A percentile compares a stretch with the other conserved stretches of the same genome.
Conservation (phyloP, 1,139 yeast genomes). For the Yamadazyma diospyri region DNA sequence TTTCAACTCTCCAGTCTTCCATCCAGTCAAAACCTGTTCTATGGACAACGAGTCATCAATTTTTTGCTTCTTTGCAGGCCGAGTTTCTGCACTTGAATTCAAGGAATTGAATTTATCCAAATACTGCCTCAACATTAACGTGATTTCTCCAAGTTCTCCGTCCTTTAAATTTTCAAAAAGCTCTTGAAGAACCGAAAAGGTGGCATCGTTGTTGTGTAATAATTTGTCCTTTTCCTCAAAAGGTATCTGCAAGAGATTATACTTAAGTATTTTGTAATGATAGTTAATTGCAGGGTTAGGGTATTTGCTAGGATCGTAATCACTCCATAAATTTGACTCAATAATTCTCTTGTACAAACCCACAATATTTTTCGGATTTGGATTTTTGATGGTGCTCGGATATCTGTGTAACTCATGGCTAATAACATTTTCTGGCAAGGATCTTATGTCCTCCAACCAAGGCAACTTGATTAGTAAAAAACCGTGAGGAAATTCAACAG, state of each 20-base stretch:
- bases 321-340: slow-evolving; percentile 16
- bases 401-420: slow-evolving; percentile 10
- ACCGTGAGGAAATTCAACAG: slow-evolving; percentile 51
- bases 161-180: slow-evolving; percentile 8
- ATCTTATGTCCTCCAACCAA: slow-evolving; percentile 59
- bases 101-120: slow-evolving; percentile 13
- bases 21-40: slow-evolving; percentile 33
- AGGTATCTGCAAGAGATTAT: slow-evolving; percentile 58
- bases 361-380: slow-evolving; percentile 15
- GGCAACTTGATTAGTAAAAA: slow-evolving; percentile 60
- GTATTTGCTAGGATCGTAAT: slow-evolving; percentile 56
- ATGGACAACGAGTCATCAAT: slow-evolving; percentile 17
- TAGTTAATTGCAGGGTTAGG: slow-evolving; percentile 68
- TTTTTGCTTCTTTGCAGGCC: slow-evolving; percentile 19
- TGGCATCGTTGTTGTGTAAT: slow-evolving; percentile 10
- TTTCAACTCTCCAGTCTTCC: slow-evolving; percentile 34
- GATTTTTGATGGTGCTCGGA: slow-evolving; percentile 3
- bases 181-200: slow-evolving; percentile 7
- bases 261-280: slow-evolving; percentile 63
- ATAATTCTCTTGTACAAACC: slow-evolving; percentile 16
- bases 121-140: slow-evolving; percentile 16
- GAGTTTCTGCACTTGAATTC: slow-evolving; percentile 12
- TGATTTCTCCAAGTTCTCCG: slow-evolving; percentile 10
- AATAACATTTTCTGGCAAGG: slow-evolving; percentile 34
- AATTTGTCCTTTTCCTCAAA: slow-evolving; percentile 11